Evolutionary conservation across 2,329 filamentous ascomycete species (phyloP).

Genomic region (Aspergillus sp.): DNA sequence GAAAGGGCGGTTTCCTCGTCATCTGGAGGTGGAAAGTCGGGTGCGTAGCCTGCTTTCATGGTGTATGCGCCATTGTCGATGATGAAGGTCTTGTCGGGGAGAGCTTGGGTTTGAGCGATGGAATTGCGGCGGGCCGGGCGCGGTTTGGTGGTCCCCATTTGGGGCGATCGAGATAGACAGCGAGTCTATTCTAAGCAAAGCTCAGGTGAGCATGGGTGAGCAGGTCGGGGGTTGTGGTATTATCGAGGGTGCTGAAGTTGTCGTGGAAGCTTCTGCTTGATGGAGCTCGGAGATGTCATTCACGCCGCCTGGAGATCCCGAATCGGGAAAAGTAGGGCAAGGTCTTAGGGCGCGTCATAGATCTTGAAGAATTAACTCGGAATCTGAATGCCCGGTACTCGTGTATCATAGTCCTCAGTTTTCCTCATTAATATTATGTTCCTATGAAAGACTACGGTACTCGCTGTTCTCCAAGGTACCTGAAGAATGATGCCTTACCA

Average conservation of each 20-base stretch:
- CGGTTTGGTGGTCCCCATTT: constrained; percentile 41
- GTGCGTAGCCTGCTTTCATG: constrained; percentile 83
- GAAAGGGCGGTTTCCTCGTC: constrained; percentile 46
- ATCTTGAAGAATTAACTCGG: background rate
- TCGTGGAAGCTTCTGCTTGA: constrained; percentile 10
- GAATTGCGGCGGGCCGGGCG: constrained; percentile 56
- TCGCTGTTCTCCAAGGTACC: background rate
- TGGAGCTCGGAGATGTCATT: constrained; percentile 18
- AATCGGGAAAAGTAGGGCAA: constrained; percentile 31
- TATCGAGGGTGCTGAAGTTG: constrained; percentile 16
- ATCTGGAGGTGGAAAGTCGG: constrained; percentile 43
- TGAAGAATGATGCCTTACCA: background rate
- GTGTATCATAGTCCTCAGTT: background rate
- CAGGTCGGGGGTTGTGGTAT: constrained; percentile 5
- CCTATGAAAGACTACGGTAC: background rate
- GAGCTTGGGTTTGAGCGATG: constrained; percentile 51
- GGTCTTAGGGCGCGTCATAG: constrained; percentile 23
- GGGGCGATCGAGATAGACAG: background rate
- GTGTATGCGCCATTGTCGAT: constrained; percentile 93
- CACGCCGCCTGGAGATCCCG: constrained; percentile 18
- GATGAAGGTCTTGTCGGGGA: constrained; percentile 73
- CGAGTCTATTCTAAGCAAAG: background rate
- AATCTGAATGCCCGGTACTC: too few relatives aligned
- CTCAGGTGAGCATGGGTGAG: background rate
- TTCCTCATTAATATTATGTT: background rate